Percentiles rank a stretch among this genome's conserved stretches.
phyloP scores from a whole-genome alignment of 495 filamentous ascomycete genomes.

The Amniculicola lignicola region DNA sequence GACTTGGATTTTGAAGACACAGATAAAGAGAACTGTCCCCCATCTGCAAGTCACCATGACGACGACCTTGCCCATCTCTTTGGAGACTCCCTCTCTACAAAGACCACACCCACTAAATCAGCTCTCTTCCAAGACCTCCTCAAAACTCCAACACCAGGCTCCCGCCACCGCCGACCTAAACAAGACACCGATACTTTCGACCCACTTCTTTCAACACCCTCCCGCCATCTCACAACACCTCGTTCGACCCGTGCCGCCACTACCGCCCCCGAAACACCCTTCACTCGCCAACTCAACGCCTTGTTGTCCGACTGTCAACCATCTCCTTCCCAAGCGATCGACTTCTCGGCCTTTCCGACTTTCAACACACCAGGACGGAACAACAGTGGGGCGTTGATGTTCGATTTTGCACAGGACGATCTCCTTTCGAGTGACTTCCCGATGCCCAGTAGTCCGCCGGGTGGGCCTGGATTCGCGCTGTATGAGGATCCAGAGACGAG shows the following conservation, averaged over 20 bases:
- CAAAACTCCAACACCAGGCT: conserved; percentile 35
- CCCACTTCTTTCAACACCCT: conserved; percentile 18
- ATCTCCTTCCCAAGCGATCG: conserved; percentile 36
- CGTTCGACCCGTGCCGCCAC: conserved; percentile 5
- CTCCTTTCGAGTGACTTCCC: conserved; percentile 50
- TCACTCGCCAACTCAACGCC: conserved; percentile 58
- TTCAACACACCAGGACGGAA: conserved; percentile 39
- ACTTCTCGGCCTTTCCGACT: conserved; percentile 43
- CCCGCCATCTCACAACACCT: conserved; percentile 19
- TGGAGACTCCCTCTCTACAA: conserved; percentile 20
- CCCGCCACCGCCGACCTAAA: conserved; percentile 4
- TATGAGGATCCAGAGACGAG: conserved; percentile 35
- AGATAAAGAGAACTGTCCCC: conserved; percentile 46
- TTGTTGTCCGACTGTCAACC: conserved; percentile 54
- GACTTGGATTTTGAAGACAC: conserved; percentile 36
- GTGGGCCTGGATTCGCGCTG: conserved; percentile 26
- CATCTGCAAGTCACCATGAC: conserved; percentile 29
- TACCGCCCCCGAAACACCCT: conserved; percentile 46
- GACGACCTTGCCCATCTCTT: conserved; percentile 36
- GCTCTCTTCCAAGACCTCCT: conserved; percentile 24
- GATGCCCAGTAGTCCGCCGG: conserved; percentile 57
- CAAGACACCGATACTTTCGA: conserved; percentile 12
- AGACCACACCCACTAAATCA: conserved; percentile 27
- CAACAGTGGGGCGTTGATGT: conserved; percentile 31
- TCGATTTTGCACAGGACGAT: conserved; percentile 27